A percentile compares a stretch with the other conserved stretches of the same genome.
These are phyloP conservation scores for Dryadomyces quercivorus DNA, from an alignment of 2,329 filamentous ascomycete genomes.

Conservation along the genomic window DNA sequence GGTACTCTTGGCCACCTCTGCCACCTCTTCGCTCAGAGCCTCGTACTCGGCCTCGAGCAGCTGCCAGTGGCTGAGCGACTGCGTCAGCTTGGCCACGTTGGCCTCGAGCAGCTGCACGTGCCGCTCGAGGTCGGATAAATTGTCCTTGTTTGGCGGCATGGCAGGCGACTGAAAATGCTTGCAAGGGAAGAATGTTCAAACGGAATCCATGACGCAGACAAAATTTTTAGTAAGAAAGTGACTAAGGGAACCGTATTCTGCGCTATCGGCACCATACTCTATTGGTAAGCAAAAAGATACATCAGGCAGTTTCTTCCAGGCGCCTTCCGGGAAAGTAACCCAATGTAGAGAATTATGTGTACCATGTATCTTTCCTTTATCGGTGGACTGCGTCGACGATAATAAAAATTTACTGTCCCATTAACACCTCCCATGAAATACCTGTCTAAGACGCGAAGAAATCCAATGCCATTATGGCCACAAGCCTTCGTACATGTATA, in stretches of 20 bases:
- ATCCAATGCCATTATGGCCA: slow-evolving; percentile 20
- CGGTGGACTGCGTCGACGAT: too few relatives aligned
- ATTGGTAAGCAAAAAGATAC: too few relatives aligned
- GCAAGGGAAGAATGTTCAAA: not conserved
- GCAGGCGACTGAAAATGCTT: not conserved
- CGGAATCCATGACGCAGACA: not conserved
- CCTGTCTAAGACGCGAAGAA: not conserved
- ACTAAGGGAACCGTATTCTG: too few relatives aligned
- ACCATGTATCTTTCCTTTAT: too few relatives aligned
- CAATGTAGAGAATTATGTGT: too few relatives aligned
- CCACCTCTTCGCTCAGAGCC: slow-evolving; percentile 69
- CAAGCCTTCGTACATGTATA: slow-evolving; percentile 33
- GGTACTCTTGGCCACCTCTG: not conserved
- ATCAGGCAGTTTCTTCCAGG: too few relatives aligned
- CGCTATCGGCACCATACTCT: too few relatives aligned
- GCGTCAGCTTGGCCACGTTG: slow-evolving; percentile 59
- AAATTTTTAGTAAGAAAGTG: not conserved
- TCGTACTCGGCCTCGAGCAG: slow-evolving; percentile 89
- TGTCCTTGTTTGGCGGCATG: slow-evolving; percentile 25
- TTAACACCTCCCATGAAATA: too few relatives aligned
- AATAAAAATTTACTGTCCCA: too few relatives aligned
- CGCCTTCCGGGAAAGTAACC: too few relatives aligned
- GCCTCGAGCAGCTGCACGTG: slow-evolving; percentile 65
- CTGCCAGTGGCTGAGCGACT: slow-evolving; percentile 76
- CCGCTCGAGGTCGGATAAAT: slow-evolving; percentile 57